These are phyloP conservation scores for Zoysia japonica DNA, from an alignment of 176 grass and related monocot species.

Conservation along the genomic window DNA sequence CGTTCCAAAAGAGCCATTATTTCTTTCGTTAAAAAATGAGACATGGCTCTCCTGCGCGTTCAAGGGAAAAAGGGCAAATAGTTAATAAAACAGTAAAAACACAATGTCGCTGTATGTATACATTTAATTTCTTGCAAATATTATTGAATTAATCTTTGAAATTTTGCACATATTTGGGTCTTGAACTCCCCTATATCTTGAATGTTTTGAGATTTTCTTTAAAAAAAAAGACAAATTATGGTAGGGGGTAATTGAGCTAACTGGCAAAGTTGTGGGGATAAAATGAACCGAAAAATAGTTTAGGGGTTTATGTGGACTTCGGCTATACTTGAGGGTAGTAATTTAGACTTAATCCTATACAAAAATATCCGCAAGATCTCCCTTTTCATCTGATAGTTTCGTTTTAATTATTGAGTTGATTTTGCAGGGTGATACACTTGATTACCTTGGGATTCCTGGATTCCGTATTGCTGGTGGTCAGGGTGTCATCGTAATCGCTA, in stretches of 20 bases:
- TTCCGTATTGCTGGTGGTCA: slow-evolving; percentile 89
- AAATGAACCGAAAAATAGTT: too few relatives aligned
- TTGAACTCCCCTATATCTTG: background rate
- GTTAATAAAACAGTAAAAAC: background rate
- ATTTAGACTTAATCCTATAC: too few relatives aligned
- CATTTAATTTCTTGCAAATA: background rate
- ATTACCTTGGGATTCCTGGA: slow-evolving; percentile 92
- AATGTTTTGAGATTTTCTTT: background rate
- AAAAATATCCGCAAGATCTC: background rate
- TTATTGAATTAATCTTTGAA: background rate
- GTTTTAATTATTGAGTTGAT: background rate
- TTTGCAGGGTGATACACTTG: slow-evolving; percentile 86
- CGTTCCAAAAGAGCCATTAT: too few relatives aligned
- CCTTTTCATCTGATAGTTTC: background rate
- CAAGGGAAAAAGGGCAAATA: too few relatives aligned
- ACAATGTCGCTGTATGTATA: background rate
- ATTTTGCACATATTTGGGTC: background rate
- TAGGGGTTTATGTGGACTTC: too few relatives aligned
- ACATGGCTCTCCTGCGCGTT: too few relatives aligned
- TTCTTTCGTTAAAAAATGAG: too few relatives aligned
- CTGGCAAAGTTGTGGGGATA: too few relatives aligned
- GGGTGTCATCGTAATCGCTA: slow-evolving; percentile 80
- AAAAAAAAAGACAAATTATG: background rate
- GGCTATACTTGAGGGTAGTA: too few relatives aligned
- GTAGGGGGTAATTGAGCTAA: too few relatives aligned